phyloP scores from a whole-genome alignment of 2,329 filamentous ascomycete species.

The Parastagonospora avenae region DNA sequence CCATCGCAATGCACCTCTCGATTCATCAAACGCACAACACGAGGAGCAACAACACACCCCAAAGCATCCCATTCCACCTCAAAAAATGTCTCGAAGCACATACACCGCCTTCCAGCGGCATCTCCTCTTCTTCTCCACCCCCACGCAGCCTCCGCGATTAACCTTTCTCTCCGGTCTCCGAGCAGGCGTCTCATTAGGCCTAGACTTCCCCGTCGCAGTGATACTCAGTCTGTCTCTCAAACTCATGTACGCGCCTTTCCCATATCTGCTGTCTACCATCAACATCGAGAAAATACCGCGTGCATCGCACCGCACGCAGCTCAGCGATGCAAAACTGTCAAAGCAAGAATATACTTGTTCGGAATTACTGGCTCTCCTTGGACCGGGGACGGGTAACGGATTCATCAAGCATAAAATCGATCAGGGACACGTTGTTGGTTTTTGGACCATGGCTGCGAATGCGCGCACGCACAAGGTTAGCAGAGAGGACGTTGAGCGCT shows the following conservation, averaged over 20 bases:
- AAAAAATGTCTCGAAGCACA: slow-evolving; percentile 14
- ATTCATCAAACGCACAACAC: too few species aligned
- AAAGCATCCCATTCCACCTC: not conserved
- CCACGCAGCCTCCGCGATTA: slow-evolving; percentile 21
- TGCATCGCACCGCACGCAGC: slow-evolving; percentile 22
- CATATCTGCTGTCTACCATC: slow-evolving; percentile 19
- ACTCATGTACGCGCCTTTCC: slow-evolving; percentile 24
- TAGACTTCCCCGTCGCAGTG: slow-evolving; percentile 26
- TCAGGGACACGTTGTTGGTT: slow-evolving; percentile 26
- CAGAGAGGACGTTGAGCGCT: slow-evolving; percentile 24
- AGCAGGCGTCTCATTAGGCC: slow-evolving; percentile 21
- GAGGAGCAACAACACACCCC: not conserved
- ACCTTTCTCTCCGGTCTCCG: slow-evolving; percentile 24
- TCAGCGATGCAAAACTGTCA: slow-evolving; percentile 10
- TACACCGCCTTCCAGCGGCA: slow-evolving; percentile 29
- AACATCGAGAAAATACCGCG: slow-evolving; percentile 21
- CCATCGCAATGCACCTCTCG: too few species aligned
- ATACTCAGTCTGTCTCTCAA: slow-evolving; percentile 24
- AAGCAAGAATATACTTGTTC: slow-evolving; percentile 24
- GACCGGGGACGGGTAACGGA: slow-evolving; percentile 11
- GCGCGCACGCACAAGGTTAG: slow-evolving; percentile 21
- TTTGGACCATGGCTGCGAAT: slow-evolving; percentile 27
- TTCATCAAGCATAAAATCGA: slow-evolving; percentile 21
- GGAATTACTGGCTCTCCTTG: slow-evolving; percentile 13
- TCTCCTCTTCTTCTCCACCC: slow-evolving; percentile 28